These are phyloP conservation scores for Cladosporium sp. DNA, from an alignment of 2,329 filamentous ascomycete species.

Conservation along the genomic window DNA sequence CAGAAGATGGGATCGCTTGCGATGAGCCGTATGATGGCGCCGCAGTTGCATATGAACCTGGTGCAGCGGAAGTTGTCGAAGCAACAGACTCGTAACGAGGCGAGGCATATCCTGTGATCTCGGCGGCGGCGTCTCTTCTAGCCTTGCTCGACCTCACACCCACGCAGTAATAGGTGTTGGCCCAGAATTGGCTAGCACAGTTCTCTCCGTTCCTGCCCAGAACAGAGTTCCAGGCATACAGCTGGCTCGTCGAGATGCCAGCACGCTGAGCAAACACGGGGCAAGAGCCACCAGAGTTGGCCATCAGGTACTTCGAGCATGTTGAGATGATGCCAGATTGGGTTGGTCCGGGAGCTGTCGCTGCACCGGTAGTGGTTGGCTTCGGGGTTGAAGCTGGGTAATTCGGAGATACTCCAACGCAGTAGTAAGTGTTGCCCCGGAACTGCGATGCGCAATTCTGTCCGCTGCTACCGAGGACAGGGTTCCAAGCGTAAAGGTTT, in stretches of 20 bases:
- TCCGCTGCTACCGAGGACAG: constrained; percentile 15
- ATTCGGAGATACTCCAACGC: constrained; percentile 9
- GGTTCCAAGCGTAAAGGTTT: constrained; percentile 16
- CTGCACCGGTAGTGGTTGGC: constrained; percentile 12
- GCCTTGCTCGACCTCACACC: constrained; percentile 13
- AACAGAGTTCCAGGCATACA: constrained; percentile 30
- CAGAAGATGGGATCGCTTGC: neutral
- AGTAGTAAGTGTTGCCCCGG: constrained; percentile 17
- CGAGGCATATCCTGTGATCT: constrained; percentile 5
- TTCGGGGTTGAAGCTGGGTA: constrained; percentile 15
- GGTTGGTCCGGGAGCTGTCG: constrained; percentile 22
- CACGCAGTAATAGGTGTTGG: constrained; percentile 18
- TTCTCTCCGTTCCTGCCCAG: constrained; percentile 21
- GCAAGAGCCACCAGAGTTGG: constrained; percentile 26
- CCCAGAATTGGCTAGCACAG: constrained; percentile 17
- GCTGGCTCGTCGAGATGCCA: constrained; percentile 22
- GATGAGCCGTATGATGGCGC: neutral
- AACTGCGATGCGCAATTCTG: constrained; percentile 16
- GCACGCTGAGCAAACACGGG: constrained; percentile 23
- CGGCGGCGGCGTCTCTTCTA: neutral
- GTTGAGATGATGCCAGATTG: constrained; percentile 22
- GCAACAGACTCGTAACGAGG: too few species aligned
- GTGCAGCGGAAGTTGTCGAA: neutral
- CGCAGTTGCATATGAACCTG: neutral
- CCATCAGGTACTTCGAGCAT: constrained; percentile 27